Evolutionary conservation across 1,284 basidiomycete species (phyloP), one percentile per base, ranked within the genome.

Genomic region (Neolentinus lepideus): DNA sequence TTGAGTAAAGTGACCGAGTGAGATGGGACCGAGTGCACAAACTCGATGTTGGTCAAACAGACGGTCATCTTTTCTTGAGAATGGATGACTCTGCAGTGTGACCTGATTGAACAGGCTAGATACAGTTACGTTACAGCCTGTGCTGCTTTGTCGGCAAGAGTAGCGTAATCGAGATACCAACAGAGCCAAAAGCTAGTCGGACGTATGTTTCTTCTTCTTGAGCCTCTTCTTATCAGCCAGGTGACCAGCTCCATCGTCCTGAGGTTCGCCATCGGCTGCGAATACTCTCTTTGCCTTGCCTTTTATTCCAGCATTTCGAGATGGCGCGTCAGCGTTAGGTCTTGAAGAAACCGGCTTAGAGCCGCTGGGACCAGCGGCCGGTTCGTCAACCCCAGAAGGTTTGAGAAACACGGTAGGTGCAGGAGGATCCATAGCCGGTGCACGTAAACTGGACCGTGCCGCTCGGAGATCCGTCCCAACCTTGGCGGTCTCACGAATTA

Each of bases 311-410:
- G 24, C 19, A 46, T 16, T 16, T 16, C 16, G 43, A 25, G 24
- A 46, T 6, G 10, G n/a, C 24, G n/a, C 43, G 43, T 16, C 24
- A 19, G 10, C 43, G n/a, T 46, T 16, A 46, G 19, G 19, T 46
- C 24, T 25, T 29, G 21, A 10, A n/a, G 22, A 21, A 24, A 12
- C 22, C 11, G 46, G 11, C 12, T 48, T 48, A 14, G 46, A 14
- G 46, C 12, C 11, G 11, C 11, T 12, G 22, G 22, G 12, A 21
- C 46, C 14, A 12, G n/a, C 25, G 3, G 48, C 26, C 22, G 80
- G 80, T 27, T 73, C 77, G 58, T 83, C 81, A 21, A 84, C 74
- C 25, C 80, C 81, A 38, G 74, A 70, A 33, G 81, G 81, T 62
- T 81, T 83, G 57, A 81, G 59, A 63, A 83, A 83, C 4, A 62